phyloP scores from a whole-genome alignment of 176 grass and related monocot genomes.

The Olyra latifolia region DNA sequence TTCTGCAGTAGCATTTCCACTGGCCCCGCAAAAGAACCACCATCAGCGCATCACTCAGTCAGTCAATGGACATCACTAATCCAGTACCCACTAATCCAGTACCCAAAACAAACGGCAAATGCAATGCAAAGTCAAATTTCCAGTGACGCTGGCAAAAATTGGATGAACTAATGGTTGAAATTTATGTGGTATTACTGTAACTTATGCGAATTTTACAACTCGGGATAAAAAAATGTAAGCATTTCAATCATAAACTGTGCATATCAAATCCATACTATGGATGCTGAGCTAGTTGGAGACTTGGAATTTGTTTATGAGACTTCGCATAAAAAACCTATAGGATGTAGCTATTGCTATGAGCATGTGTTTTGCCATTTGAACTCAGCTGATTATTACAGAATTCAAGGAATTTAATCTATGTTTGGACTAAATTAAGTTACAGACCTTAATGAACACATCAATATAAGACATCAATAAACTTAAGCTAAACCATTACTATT shows the following conservation, averaged over 20 bases:
- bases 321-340: too few relatives aligned
- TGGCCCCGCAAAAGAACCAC: constrained; percentile 36
- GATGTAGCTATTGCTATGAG: too few relatives aligned
- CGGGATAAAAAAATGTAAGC: background rate
- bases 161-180: background rate
- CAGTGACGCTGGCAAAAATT: background rate
- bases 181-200: background rate
- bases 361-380: too few relatives aligned
- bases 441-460: too few relatives aligned
- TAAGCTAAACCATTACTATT: too few relatives aligned
- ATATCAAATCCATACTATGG: too few relatives aligned
- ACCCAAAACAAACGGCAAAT: background rate
- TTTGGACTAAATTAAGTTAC: too few relatives aligned
- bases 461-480: too few relatives aligned
- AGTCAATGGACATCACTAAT: background rate
- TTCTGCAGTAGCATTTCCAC: constrained; percentile 46
- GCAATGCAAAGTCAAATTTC: background rate
- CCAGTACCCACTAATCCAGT: background rate
- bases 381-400: too few relatives aligned
- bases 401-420: too few relatives aligned
- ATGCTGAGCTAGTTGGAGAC: too few relatives aligned
- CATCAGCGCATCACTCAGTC: background rate
- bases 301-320: too few relatives aligned
- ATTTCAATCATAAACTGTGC: background rate
- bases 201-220: background rate